phyloP scores from a whole-genome alignment of 2,329 filamentous ascomycete species.

The Trichophyton schoenleinii region DNA sequence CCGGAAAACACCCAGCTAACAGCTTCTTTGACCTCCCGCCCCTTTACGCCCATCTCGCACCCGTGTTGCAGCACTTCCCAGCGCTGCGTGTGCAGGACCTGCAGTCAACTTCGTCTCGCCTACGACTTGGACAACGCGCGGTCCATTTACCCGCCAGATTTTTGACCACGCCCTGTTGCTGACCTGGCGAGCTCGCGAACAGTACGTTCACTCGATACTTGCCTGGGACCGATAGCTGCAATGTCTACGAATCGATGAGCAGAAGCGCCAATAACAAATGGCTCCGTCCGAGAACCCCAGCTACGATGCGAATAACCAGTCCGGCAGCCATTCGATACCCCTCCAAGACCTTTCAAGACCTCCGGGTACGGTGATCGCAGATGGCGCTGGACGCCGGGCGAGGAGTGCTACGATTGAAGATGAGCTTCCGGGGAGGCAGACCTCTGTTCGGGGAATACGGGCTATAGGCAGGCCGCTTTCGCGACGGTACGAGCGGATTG shows the following conservation, averaged over 20 bases:
- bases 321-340: constrained; percentile 49
- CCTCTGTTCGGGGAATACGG: constrained; percentile 32
- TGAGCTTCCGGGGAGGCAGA: constrained; percentile 32
- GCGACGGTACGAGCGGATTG: constrained; percentile 42
- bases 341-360: constrained; percentile 49
- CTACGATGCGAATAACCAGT: constrained; percentile 19
- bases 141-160: not conserved
- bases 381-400: constrained; percentile 19
- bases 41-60: not conserved
- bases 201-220: not conserved
- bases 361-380: constrained; percentile 20
- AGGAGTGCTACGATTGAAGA: constrained; percentile 19
- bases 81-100: not conserved
- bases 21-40: not conserved
- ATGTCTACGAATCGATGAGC: constrained; percentile 29
- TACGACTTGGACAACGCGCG: not conserved
- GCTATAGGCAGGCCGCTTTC: constrained; percentile 28
- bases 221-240: constrained; percentile 16
- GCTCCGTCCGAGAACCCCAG: constrained; percentile 23
- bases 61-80: not conserved
- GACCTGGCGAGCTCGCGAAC: not conserved
- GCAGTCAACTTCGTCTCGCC: not conserved
- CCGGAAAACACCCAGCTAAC: not conserved
- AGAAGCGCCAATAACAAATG: constrained; percentile 27
- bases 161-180: not conserved